A percentile compares a stretch with the other conserved stretches of the same genome.
These are phyloP conservation scores for Eremochloa ophiuroides DNA, from an alignment of 176 grass and related monocot genomes.

Conservation along the genomic window DNA sequence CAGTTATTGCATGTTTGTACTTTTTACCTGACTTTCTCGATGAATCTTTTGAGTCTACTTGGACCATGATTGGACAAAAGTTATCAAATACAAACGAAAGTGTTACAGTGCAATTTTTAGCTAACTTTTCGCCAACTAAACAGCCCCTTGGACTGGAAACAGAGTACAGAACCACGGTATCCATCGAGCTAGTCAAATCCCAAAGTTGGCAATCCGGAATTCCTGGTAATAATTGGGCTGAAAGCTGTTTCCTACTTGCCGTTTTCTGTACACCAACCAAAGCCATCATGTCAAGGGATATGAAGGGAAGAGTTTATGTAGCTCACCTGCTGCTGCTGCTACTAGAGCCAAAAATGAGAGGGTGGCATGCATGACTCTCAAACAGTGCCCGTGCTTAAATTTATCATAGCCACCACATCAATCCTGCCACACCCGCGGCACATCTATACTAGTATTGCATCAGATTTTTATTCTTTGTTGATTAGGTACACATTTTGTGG, in stretches of 20 bases:
- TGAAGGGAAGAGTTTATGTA: background rate
- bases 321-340: background rate
- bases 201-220: background rate
- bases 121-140: too few species aligned
- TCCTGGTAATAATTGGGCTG: background rate
- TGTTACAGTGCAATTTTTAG: too few species aligned
- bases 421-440: too few species aligned
- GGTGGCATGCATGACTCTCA: background rate
- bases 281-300: background rate
- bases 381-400: background rate
- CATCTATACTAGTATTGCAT: too few species aligned
- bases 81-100: too few species aligned
- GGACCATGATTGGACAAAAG: too few species aligned
- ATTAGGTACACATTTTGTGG: too few species aligned
- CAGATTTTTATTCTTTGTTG: too few species aligned
- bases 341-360: background rate
- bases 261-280: background rate
- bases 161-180: background rate
- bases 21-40: too few species aligned
- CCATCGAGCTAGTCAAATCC: background rate
- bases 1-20: too few species aligned
- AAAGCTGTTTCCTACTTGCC: background rate
- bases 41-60: too few species aligned
- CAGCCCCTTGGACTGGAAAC: too few species aligned
- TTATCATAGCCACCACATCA: conserved; percentile 15